Conservation (phyloP, 2,329 filamentous ascomycete species). For the Alternaria ethzedia region DNA sequence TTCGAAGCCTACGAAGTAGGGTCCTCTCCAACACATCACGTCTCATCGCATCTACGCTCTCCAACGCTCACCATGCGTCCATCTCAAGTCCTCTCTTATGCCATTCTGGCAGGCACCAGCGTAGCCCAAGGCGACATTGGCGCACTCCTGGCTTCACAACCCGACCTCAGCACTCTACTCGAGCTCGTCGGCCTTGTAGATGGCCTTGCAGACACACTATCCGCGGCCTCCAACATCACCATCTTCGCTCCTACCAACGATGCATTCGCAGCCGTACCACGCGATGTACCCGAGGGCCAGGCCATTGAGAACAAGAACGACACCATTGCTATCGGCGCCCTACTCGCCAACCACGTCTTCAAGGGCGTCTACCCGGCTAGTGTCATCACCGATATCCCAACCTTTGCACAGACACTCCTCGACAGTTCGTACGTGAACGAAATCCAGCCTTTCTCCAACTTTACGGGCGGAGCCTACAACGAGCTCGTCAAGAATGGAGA, state of each 20-base stretch:
- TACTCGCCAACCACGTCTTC: conserved; percentile 64
- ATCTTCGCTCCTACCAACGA: conserved; percentile 63
- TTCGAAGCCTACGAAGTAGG: no score
- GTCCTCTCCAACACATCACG: no score
- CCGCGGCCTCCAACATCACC: conserved; percentile 58
- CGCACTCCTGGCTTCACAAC: conserved; percentile 38
- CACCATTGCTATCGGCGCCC: conserved; percentile 47
- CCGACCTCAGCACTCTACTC: conserved; percentile 41
- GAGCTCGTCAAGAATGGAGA: conserved; percentile 51
- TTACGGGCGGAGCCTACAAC: conserved; percentile 65
- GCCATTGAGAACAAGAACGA: conserved; percentile 43
- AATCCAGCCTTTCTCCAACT: conserved; percentile 58
- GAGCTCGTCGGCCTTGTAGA: conserved; percentile 49
- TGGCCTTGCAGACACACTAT: conserved; percentile 48
- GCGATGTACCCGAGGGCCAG: conserved; percentile 32
- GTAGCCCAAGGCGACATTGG: conserved; percentile 41
- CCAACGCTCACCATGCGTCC: conserved; percentile 22
- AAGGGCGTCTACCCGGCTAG: conserved; percentile 55
- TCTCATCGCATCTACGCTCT: no score
- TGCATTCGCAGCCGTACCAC: conserved; percentile 48
- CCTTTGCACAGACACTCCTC: conserved; percentile 57
- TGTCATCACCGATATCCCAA: conserved; percentile 46
- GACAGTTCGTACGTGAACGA: conserved; percentile 50
- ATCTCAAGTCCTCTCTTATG: conserved; percentile 20
- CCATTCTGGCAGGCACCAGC: conserved; percentile 27